Evolutionary conservation across 2,329 filamentous ascomycete species (phyloP).

Genomic region (Talaromyces pinophilus): DNA sequence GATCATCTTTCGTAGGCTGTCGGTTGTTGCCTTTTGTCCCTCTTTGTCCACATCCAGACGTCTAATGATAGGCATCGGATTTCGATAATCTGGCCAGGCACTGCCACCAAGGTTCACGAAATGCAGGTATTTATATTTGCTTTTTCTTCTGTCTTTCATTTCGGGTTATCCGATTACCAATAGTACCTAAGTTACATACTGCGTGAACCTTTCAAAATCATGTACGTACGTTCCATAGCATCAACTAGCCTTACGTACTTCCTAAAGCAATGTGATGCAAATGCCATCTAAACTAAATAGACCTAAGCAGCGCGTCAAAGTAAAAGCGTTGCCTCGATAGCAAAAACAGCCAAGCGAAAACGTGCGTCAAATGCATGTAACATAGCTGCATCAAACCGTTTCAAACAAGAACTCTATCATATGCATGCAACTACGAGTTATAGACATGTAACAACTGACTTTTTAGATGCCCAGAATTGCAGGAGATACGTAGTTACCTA

Average conservation of each 20-base stretch:
- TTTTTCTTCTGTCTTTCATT: neutral
- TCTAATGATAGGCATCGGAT: neutral
- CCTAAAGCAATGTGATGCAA: neutral
- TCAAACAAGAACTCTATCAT: neutral
- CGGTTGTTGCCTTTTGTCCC: neutral
- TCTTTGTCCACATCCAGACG: neutral
- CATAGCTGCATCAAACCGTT: neutral
- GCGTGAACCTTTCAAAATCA: neutral
- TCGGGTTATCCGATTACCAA: neutral
- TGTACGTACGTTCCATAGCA: neutral
- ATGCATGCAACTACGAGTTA: neutral
- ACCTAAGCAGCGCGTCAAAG: neutral
- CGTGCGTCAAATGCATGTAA: neutral
- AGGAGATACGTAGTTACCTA: neutral
- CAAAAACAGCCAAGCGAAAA: neutral
- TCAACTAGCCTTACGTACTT: neutral
- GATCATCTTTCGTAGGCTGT: neutral
- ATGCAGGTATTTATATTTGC: constrained; percentile 3
- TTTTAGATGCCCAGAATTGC: no score
- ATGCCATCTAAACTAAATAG: neutral
- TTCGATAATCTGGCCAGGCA: neutral
- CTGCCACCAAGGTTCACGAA: neutral
- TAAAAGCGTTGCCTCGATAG: neutral
- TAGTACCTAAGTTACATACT: neutral
- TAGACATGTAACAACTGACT: neutral